phyloP scores from a whole-genome alignment of 352 stramenopile genomes.

The Phytophthora meadii region DNA sequence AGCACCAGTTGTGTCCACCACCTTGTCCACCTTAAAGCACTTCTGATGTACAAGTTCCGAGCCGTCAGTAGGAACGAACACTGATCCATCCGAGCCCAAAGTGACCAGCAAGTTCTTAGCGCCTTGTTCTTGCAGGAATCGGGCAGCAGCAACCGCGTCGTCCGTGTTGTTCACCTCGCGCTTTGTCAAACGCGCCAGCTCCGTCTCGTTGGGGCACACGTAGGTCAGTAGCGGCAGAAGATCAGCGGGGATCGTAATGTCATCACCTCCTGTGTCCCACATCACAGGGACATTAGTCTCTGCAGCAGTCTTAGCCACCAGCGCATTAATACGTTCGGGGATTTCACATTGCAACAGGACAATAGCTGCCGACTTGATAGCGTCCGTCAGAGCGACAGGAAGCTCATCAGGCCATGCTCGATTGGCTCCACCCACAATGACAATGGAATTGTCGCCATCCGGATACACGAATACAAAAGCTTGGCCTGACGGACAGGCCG shows the following conservation, averaged over 20 bases:
- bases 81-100: constrained; percentile 66
- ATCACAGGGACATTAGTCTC: constrained; percentile 64
- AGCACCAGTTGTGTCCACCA: constrained; percentile 83
- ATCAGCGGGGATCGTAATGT: constrained; percentile 60
- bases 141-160: constrained; percentile 62
- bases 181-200: constrained; percentile 60
- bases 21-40: constrained; percentile 59
- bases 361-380: constrained; percentile 61
- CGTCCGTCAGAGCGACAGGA: constrained; percentile 37
- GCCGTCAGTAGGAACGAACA: constrained; percentile 61
- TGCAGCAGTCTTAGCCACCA: constrained; percentile 58
- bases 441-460: constrained; percentile 85
- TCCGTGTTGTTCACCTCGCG: constrained; percentile 47
- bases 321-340: constrained; percentile 56
- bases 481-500: constrained; percentile 67
- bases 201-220: constrained; percentile 84
- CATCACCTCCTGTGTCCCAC: constrained; percentile 82
- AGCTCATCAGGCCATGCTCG: constrained; percentile 60
- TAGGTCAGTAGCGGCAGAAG: constrained; percentile 65
- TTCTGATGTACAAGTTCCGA: constrained; percentile 49
- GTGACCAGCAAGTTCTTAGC: constrained; percentile 73
- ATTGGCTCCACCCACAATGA: constrained; percentile 85
- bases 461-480: constrained; percentile 87
- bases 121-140: constrained; percentile 54
- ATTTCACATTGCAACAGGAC: constrained; percentile 84